Conservation (phyloP, 495 filamentous ascomycete genomes). For the Tuber borchii region DNA sequence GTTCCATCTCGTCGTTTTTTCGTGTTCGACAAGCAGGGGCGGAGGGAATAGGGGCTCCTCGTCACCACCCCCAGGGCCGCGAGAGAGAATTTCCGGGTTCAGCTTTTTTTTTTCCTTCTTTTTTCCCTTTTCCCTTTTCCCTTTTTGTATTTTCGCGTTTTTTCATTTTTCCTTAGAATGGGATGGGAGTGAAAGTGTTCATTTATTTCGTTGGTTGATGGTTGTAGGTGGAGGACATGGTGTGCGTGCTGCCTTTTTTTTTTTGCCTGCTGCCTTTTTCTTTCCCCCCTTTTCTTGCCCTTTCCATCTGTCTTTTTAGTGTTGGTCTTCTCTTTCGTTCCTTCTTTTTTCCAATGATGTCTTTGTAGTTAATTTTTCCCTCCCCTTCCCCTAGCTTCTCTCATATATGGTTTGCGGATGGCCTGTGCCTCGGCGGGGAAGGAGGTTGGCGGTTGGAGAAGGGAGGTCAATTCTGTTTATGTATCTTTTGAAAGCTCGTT, state of each 20-base stretch:
- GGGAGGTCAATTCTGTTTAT: background rate
- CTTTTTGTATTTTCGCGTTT: background rate
- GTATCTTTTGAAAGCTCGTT: background rate
- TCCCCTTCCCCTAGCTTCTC: background rate
- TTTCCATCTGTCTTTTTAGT: background rate
- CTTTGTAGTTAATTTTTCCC: background rate
- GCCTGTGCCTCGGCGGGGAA: background rate
- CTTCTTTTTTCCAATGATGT: background rate
- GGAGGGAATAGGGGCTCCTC: background rate
- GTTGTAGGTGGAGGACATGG: slow-evolving; percentile 2
- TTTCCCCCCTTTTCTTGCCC: background rate
- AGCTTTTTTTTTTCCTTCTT: background rate
- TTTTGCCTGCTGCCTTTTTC: background rate
- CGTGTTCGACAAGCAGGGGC: background rate
- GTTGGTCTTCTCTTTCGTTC: background rate
- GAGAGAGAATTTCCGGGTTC: background rate
- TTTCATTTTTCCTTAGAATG: slow-evolving; percentile 15
- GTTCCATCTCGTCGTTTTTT: background rate
- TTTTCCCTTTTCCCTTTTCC: background rate
- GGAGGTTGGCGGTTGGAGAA: background rate
- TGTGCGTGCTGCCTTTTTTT: background rate
- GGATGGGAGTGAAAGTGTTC: slow-evolving; percentile 7
- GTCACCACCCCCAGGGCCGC: background rate
- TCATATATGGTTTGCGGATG: background rate
- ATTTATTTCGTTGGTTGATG: slow-evolving; percentile 9